Conservation (phyloP, 2,329 filamentous ascomycete species). For the Zymoseptoria passerinii region DNA sequence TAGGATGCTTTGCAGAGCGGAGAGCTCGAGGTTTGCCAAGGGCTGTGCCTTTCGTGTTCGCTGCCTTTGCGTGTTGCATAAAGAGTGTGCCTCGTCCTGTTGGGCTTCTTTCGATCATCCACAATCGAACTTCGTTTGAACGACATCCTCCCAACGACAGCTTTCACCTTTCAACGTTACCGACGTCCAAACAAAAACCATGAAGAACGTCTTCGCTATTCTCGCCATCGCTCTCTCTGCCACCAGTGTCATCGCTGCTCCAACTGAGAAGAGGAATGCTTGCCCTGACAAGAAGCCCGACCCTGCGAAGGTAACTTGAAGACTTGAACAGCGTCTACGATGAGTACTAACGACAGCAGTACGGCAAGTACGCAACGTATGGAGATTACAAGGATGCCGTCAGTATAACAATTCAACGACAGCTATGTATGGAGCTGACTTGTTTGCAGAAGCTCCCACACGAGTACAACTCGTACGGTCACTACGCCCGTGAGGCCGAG, state of each 20-base stretch:
- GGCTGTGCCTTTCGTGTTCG: not conserved
- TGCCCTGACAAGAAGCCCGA: constrained; percentile 5
- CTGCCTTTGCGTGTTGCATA: not conserved
- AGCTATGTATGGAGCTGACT: too few species aligned
- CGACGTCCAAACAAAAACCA: not conserved
- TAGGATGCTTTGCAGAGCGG: not conserved
- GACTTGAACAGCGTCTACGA: not conserved
- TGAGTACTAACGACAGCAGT: not conserved
- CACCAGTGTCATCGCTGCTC: constrained; percentile 9
- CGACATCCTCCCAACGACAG: not conserved
- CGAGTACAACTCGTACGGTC: constrained; percentile 1
- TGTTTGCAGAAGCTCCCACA: not conserved
- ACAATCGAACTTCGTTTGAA: not conserved
- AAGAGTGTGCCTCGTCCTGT: not conserved
- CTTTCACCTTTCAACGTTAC: not conserved
- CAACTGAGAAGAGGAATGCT: constrained; percentile 1
- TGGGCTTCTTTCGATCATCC: not conserved
- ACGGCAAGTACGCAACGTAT: constrained; percentile 4
- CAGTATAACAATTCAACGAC: too few species aligned
- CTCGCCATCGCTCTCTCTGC: constrained; percentile 8
- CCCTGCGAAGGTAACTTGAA: constrained; percentile 1
- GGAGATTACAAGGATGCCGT: not conserved
- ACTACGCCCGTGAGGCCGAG: constrained; percentile 4
- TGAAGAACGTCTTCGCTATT: constrained; percentile 11
- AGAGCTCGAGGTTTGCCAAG: not conserved